Conservation (phyloP, 2,329 filamentous ascomycete genomes). For the Xylaria sp. region DNA sequence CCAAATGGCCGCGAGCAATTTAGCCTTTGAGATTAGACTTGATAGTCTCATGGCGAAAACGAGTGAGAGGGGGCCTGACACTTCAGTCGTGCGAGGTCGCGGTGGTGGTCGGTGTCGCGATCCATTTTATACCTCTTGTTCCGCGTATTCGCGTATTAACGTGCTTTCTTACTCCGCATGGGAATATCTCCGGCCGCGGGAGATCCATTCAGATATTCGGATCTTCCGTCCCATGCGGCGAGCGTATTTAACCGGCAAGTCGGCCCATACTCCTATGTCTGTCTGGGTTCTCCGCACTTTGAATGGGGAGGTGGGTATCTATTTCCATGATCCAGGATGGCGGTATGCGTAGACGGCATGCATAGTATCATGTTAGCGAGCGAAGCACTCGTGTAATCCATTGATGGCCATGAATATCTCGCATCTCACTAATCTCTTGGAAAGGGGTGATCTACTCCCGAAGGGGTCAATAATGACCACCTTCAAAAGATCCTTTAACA, state of each 20-base stretch:
- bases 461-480: not conserved
- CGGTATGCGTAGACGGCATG: not conserved
- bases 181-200: not conserved
- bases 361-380: not conserved
- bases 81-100: not conserved
- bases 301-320: constrained; percentile 1
- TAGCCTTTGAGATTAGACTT: not conserved
- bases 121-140: constrained; percentile 13
- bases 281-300: constrained; percentile 25
- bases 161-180: not conserved
- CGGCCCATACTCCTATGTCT: not conserved
- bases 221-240: constrained; percentile 8
- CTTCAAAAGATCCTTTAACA: not conserved
- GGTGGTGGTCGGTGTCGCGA: not conserved
- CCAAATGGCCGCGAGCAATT: constrained; percentile 20
- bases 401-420: too few species aligned
- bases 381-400: not conserved
- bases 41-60: constrained; percentile 33
- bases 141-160: not conserved
- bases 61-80: not conserved
- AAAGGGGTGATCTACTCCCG: too few species aligned
- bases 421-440: not conserved
- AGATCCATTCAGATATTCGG: not conserved
- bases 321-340: constrained; percentile 5
- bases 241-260: constrained; percentile 31